Base-by-base conservation (phyloP, 495 filamentous ascomycete species). In the Penicillium crystallinum region DNA sequence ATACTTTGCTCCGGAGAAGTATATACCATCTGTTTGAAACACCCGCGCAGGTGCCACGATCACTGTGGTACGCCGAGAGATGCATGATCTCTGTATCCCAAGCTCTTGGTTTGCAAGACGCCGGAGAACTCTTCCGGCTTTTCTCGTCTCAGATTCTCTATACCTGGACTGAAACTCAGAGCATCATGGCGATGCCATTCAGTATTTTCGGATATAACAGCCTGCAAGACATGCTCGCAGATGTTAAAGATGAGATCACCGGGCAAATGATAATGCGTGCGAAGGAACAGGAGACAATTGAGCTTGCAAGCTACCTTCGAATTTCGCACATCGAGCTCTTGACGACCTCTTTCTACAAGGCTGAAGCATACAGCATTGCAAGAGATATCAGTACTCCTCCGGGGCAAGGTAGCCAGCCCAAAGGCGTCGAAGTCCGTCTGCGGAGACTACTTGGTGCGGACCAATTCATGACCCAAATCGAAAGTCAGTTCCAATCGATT, bases 11-110 rank as follows among this genome's bases (percentile, higher is more conserved):
- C 40, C 87, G 89, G 44, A 85, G 85, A 53, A 86, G 87, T 54
- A 86, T 95, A 17, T 97, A 96, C 65, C 85, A 91, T 66, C 90
- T 96, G 19, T 93, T 96, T 57, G 93, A 97, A 66, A 90, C 83
- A 0, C 84, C 93, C 1, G 90, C 84, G 6, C 79, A 79, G 35
- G 77, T 92, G 1, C 72, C 79, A 14, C 63, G 68, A 10, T 85
- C 86, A 18, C 67, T 78, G 37, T 70, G 68, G 31, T 86, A 97
- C 70, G 90, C 92, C 2, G 77, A 77, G 41, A 79, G 76, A 43
- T 91, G 88, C 60, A 68, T 95, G 38, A 55, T 53, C n/a, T 72
- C 77, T 38, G 80, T 97, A 21, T 80, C 90, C 5, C 71, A 65
- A 36, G 71, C 78, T 6, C 75, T 95, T 33, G 74, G 79, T 2